phyloP scores from a whole-genome alignment of 352 stramenopile species.

The Phytopythium litorale region DNA sequence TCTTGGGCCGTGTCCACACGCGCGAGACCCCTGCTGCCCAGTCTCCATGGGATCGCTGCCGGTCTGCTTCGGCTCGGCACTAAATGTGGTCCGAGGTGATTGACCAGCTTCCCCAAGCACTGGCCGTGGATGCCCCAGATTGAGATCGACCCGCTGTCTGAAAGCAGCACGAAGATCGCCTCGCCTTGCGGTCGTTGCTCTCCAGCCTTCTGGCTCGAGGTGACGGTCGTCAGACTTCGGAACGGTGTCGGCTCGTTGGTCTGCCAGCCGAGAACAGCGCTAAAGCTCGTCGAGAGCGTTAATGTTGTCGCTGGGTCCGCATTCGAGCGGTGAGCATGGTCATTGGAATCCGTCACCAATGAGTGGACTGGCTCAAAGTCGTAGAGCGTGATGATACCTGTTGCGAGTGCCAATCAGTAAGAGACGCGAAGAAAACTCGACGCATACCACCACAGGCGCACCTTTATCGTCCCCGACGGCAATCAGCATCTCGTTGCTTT shows the following conservation, averaged over 20 bases:
- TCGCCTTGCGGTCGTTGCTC: not conserved
- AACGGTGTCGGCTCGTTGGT: constrained; percentile 18
- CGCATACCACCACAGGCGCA: not conserved
- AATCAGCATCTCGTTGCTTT: constrained; percentile 20
- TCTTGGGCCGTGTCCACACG: not conserved
- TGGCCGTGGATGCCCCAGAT: constrained; percentile 33
- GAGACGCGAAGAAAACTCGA: not conserved
- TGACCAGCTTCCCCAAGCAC: constrained; percentile 22
- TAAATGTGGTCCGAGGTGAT: constrained; percentile 2
- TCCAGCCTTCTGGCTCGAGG: not conserved
- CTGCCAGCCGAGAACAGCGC: constrained; percentile 21
- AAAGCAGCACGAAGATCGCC: constrained; percentile 20
- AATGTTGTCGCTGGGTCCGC: not conserved
- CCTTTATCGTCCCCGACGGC: constrained; percentile 40
- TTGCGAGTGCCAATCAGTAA: too few species aligned
- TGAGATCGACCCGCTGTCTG: constrained; percentile 24
- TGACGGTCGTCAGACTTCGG: constrained; percentile 13
- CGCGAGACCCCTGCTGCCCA: not conserved
- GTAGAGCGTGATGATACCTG: constrained; percentile 31
- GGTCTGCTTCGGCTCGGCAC: not conserved
- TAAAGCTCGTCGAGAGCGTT: constrained; percentile 11
- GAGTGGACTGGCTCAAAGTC: constrained; percentile 14
- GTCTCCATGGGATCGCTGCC: constrained; percentile 2
- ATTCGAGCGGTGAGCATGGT: not conserved
- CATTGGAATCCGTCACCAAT: constrained; percentile 4